phyloP scores from a whole-genome alignment of 768 basidiomycete genomes.

The Dentipellis fragilis region DNA sequence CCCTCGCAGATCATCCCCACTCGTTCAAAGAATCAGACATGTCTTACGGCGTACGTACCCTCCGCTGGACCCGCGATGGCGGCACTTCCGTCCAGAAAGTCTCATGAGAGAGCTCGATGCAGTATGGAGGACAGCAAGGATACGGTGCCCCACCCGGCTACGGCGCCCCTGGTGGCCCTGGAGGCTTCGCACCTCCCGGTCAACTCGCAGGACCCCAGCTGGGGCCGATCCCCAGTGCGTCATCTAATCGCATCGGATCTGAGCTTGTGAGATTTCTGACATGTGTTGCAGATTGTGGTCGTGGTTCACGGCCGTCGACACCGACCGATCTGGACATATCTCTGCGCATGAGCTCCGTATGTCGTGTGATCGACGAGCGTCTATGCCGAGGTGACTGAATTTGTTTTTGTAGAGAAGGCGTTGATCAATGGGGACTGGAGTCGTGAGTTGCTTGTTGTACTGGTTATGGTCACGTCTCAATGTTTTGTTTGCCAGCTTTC shows the following conservation, averaged over 20 bases:
- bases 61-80: background rate
- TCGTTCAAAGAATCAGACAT: background rate
- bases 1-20: background rate
- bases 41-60: background rate
- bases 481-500: conserved; percentile 39
- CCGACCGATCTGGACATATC: conserved; percentile 59
- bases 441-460: conserved; percentile 36
- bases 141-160: conserved; percentile 10
- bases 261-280: background rate
- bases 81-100: background rate
- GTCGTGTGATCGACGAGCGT: conserved; percentile 18
- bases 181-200: conserved; percentile 21
- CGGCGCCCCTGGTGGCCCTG: conserved; percentile 19
- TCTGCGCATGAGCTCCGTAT: conserved; percentile 55
- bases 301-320: conserved; percentile 66
- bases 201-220: conserved; percentile 33
- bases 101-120: conserved; percentile 14
- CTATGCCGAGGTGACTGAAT: background rate
- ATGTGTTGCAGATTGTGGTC: conserved; percentile 45
- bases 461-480: background rate
- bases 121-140: conserved; percentile 19
- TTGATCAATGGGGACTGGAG: conserved; percentile 64
- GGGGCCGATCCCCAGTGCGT: conserved; percentile 73
- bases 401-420: conserved; percentile 28
- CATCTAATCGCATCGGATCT: background rate